These are phyloP conservation scores for Yarrowia porcina DNA, from an alignment of 805 yeast species.

Conservation along the genomic window DNA sequence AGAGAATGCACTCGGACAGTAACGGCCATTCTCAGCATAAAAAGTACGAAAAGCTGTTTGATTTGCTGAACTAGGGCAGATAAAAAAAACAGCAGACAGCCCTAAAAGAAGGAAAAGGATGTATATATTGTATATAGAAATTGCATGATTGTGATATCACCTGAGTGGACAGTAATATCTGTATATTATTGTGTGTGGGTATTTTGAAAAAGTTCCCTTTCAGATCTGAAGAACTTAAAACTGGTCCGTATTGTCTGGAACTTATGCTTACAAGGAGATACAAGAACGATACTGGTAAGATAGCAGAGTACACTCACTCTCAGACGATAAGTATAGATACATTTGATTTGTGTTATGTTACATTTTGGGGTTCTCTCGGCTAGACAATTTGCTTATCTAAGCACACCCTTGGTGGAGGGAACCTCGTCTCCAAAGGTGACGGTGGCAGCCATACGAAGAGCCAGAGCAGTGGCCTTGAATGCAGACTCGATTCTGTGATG, in stretches of 20 bases:
- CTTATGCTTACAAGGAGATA: too few relatives aligned
- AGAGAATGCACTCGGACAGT: conserved; percentile 4
- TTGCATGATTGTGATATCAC: not conserved
- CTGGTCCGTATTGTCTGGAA: too few relatives aligned
- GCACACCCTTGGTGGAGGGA: conserved; percentile 95
- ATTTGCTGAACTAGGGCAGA: not conserved
- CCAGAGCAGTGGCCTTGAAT: conserved; percentile 92
- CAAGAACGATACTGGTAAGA: too few relatives aligned
- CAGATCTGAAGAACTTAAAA: too few relatives aligned
- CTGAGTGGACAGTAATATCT: too few relatives aligned
- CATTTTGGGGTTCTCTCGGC: not conserved
- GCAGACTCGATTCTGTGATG: conserved; percentile 97
- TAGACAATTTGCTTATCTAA: conserved; percentile 34
- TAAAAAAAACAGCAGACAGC: not conserved
- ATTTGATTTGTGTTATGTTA: not conserved
- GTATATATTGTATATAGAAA: conserved; percentile 12
- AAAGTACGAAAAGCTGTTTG: conserved; percentile 16
- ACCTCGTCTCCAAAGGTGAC: conserved; percentile 84
- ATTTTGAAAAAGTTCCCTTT: too few relatives aligned
- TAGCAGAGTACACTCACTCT: too few relatives aligned
- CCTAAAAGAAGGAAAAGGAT: not conserved
- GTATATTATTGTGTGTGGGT: too few relatives aligned
- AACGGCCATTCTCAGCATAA: not conserved
- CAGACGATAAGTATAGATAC: not conserved
- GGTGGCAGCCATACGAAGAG: conserved; percentile 79